Evolutionary conservation across 78 protist species (phyloP), one percentile per base, ranked within the genome.

Genomic region (Protostelium mycophagum): DNA sequence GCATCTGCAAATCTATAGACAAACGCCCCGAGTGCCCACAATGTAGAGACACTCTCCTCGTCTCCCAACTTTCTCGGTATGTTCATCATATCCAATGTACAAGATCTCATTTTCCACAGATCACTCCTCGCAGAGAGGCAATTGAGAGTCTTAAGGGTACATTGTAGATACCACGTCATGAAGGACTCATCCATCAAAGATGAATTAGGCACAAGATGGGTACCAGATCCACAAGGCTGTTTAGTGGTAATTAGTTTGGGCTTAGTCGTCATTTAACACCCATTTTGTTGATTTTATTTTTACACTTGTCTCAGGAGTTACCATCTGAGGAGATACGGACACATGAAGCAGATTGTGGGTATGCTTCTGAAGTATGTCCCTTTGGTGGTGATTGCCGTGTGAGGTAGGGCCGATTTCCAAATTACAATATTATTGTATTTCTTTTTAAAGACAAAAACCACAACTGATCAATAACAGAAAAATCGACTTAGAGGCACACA

Each of bases 91-190:
- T 16, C 5, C 16, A 25, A 16, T 16, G 73, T 25, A 16, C 73
- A 16, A 5, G 5, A 5, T 25, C 73, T 51, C 73, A 51, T 51
- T 16, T 51, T 16, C n/a, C n/a, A n/a, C 73, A 83, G 94, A 88
- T 91, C 94, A 0, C 51, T 91, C 5, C 86, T 91, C 86, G 90
- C 89, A 38, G 94, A 91, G 35, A 87, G 35, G 38, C 90, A 87
- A 39, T 31, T 91, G 1, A 37, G 91, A 63, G 89, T 39, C 16
- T 84, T 91, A 36, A 91, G 83, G 90, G 94, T 91, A 25, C 89
- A 5, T 83, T 91, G 94, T 91, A 91, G 84, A 91, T 87, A 88
- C 85, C 90, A 88, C 85, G 86, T 88, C 51, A 88, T 86, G 86
- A 28, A 37, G 16, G 87, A 88, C 35, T 39, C 37, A 34, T 28